Evolutionary conservation across 345 rosid genomes (phyloP), one percentile per base, ranked within the genome.

Genomic region (Odontarrhena argentea): DNA sequence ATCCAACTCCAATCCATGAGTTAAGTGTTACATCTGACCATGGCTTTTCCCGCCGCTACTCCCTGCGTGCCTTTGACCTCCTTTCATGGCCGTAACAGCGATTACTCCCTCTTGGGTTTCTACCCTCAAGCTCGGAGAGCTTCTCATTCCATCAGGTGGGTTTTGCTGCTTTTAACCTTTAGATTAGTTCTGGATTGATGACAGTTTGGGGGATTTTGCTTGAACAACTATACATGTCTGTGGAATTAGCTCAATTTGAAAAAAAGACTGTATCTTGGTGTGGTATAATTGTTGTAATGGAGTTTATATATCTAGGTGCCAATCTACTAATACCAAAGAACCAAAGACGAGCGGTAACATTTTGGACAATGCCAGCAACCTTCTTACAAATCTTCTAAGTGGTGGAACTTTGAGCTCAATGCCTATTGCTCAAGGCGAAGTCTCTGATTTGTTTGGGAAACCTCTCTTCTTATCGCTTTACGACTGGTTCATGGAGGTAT

Each of bases 391-490:
- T 72, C 69, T 93, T 10, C 76, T 89, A 57, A 93, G 85, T 62
- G 98, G 98, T 18, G 96, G 92, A 36, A 83, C 63, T 69, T 82
- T 89, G 56, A 85, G 86, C 34, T 81, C 92, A 12, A 85, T 87
- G 98, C 98, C 96, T 46, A 72, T 60, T 48, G 98, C 98, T 69
- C 83, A 93, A 86, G 97, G 97, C 6, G 88, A 96, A 9, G 98
- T 87, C 60, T 82, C 98, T 40, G 97, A 93, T 86, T 80, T 89
- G 77, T 86, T 93, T 68, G 85, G 75, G 40, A 86, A 87, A 44
- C 96, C 97, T 32, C 87, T 87, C 71, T 93, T 93, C 77, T 87
- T 89, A 64, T 82, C 96, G 0, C 77, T 93, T 9, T 89, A 84
- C 28, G 97, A 93, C 70, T 93, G 98, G 96, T 93, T 89, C 78